Conservation (phyloP, 495 filamentous ascomycete genomes). For the Monascus purpureus region DNA sequence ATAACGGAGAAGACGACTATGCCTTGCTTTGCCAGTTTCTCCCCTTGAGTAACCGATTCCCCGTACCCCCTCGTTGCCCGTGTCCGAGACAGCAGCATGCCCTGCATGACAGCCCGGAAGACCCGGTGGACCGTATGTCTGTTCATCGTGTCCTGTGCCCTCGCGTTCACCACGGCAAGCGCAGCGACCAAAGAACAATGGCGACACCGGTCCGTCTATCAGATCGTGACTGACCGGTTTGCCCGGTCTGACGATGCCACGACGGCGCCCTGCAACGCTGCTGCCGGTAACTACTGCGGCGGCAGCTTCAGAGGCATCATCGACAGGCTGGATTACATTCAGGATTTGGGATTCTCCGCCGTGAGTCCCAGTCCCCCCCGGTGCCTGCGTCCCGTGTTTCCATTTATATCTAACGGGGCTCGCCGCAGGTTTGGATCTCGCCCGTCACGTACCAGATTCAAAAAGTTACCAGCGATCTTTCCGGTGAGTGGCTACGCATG, state of each 20-base stretch:
- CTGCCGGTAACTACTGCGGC: conserved; percentile 43
- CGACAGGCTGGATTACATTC: conserved; percentile 32
- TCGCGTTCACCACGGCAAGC: conserved; percentile 3
- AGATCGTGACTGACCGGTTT: conserved; percentile 54
- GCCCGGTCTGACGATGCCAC: conserved; percentile 42
- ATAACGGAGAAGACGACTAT: too few species aligned
- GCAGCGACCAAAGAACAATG: conserved; percentile 8
- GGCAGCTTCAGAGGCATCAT: conserved; percentile 55
- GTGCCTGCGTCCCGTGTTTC: too few species aligned
- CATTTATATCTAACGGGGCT: too few species aligned
- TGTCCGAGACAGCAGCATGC: too few species aligned
- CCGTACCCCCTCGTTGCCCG: too few species aligned
- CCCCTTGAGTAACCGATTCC: too few species aligned
- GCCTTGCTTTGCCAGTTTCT: too few species aligned
- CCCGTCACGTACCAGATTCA: conserved; percentile 14
- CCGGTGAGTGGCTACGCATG: conserved; percentile 39
- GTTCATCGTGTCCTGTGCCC: neutral
- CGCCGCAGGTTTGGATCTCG: conserved; percentile 46
- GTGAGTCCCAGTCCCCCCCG: conserved; percentile 35
- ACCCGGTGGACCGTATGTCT: neutral
- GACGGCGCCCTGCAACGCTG: conserved; percentile 24
- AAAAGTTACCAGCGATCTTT: conserved; percentile 37
- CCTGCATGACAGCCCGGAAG: too few species aligned
- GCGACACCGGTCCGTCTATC: conserved; percentile 26
- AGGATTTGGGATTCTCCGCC: conserved; percentile 53